Conservation (phyloP, 331 rosid genomes). For the Quercus lobata region DNA sequence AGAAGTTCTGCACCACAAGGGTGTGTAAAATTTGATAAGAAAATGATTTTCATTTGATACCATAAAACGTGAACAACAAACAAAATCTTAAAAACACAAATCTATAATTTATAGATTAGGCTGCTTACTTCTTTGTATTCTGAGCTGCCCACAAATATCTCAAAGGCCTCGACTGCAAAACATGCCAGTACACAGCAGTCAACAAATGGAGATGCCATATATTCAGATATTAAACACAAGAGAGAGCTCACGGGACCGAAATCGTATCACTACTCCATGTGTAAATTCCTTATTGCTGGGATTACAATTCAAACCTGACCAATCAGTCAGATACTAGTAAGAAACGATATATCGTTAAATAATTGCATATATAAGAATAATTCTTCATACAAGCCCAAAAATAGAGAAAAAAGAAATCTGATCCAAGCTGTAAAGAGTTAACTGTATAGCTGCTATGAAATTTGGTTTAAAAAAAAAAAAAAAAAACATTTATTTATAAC, state of each 20-base stretch:
- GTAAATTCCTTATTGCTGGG: constrained; percentile 62
- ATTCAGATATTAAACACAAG: constrained; percentile 20
- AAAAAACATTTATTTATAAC: background rate
- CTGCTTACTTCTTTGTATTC: constrained; percentile 81
- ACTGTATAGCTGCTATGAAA: background rate
- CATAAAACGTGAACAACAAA: constrained; percentile 11
- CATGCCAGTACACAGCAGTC: constrained; percentile 20
- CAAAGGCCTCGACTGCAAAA: constrained; percentile 69
- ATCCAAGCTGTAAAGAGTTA: background rate
- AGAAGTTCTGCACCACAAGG: background rate
- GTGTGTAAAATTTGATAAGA: background rate
- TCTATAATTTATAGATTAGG: constrained; percentile 5
- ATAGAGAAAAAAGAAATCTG: background rate
- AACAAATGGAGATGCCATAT: constrained; percentile 24
- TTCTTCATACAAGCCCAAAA: background rate
- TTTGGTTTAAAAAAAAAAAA: background rate
- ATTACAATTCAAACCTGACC: constrained; percentile 65
- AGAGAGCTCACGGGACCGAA: constrained; percentile 70
- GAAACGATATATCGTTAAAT: background rate
- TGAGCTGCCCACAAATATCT: constrained; percentile 60
- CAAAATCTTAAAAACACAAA: background rate
- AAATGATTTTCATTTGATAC: constrained; percentile 2
- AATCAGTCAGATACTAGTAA: constrained; percentile 22
- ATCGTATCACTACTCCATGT: constrained; percentile 70
- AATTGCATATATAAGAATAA: background rate